Base-by-base conservation (phyloP, 495 filamentous ascomycete species). In the Xylaria cubensis region DNA sequence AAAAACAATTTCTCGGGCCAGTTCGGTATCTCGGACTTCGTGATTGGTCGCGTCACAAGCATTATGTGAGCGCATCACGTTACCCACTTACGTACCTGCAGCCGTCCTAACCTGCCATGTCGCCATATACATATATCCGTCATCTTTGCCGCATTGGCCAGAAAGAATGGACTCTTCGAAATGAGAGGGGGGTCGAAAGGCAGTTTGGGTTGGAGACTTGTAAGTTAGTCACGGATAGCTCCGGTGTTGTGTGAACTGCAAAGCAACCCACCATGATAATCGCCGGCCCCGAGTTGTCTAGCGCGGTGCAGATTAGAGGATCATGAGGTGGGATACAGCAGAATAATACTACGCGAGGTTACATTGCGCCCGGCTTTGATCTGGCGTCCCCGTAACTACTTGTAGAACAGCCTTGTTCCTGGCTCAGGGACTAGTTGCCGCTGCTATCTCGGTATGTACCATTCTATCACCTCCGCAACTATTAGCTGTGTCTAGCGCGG, bases 11-110 rank as follows among this genome's bases (percentile, higher is more conserved):
- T 42, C 55, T 64, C 71, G 76, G 70, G 51, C 53, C 58, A 62
- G 36, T 39, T 76, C 76, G 76, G 76, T 55, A 73, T 69, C 65
- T 74, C 74, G 76, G 76, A 4, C 51, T 74, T 72, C 62, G 24
- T 73, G n/a, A 56, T 48, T 59, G 56, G 44, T 21, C 19, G 21
- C n/a, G 39, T 61, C 44, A n/a, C 67, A 70, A n/a, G 24, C 24
- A 50, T 21, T 15, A 24, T 69, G 50, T 46, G 39, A 19, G 24
- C 19, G 29, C 32, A 21, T 39, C 17, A 3, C 39, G 36, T 64
- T 44, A 44, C 61, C 61, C 58, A 61, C 58, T 21, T 21, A 15
- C 53, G 15, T 2, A 29, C 19, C 0, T 59, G 32, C 56, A 61
- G 39, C 34, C 58, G 21, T 34, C 4, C 29, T 15, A 36, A 34